Conservation (phyloP, 192 early-diverging fungal species). For the Podila epicladia region DNA sequence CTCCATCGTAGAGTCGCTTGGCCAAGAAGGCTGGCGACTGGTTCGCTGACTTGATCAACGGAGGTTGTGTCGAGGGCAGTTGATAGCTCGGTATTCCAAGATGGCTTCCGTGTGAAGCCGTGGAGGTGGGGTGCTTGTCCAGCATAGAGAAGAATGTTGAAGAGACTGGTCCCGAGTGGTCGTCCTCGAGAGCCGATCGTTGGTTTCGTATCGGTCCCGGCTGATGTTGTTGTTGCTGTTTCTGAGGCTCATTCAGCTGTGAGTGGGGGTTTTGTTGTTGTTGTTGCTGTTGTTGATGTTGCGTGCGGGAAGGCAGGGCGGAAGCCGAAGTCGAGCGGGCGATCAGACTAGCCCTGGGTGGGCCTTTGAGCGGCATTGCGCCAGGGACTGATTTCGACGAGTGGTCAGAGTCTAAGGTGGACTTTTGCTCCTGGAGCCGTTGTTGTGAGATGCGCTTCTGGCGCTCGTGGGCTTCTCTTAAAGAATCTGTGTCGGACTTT, state of each 20-base stretch:
- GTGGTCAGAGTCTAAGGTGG: not conserved
- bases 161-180: not conserved
- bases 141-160: not conserved
- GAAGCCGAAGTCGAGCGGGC: not conserved
- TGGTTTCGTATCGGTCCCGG: not conserved
- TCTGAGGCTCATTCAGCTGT: too few species aligned
- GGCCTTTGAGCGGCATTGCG: not conserved
- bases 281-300: not conserved
- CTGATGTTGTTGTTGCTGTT: not conserved
- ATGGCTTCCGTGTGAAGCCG: not conserved
- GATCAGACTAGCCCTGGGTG: not conserved
- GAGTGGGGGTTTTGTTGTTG: not conserved
- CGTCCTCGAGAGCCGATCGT: not conserved
- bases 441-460: slow-evolving; percentile 1
- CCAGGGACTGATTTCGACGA: not conserved
- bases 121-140: not conserved
- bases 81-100: not conserved
- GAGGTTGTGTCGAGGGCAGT: not conserved
- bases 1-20: not conserved
- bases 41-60: not conserved
- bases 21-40: slow-evolving; percentile 1
- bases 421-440: not conserved
- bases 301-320: not conserved
- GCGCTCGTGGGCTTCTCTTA: slow-evolving; percentile 1
- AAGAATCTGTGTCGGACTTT: not conserved